Base-by-base conservation (phyloP, 306 rosid species). In the Cyamopsis tetragonoloba region DNA sequence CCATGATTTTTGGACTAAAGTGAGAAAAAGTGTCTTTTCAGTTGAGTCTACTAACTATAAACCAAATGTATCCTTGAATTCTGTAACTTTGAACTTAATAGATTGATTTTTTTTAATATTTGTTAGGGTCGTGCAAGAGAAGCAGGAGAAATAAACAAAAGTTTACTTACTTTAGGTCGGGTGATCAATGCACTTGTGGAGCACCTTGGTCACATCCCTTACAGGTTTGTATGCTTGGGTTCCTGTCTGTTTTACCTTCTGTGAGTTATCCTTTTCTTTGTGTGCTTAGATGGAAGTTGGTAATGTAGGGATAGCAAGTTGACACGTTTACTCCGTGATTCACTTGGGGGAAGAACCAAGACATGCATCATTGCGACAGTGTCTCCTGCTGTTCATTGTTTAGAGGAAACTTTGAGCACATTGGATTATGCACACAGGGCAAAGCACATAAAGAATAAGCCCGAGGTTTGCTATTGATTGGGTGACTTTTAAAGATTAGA, bases 291-390 rank as follows among this genome's bases (percentile, higher is more conserved):
- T 9, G 27, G 26, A 43, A 57, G 31, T 70, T 62, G 71, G 58
- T 60, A 74, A 72, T 41, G n/a, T 67, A 95, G 99, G 91, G 99
- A 95, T 82, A 95, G 99, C 83, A 95, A 95, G 80, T 83, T 95
- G 57, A 95, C 99, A 0, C 85, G 99, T 54, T 83, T 95, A 82
- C 92, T 95, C 47, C 97, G 99, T 19, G 99, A 95, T 77, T 95
- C 99, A 27, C 97, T 95, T 73, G 99, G 99, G 0, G 99, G 99
- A 65, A 86, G 99, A 86, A 95, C 99, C 58, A 95, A 90, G 79
- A 95, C 99, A 6, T 95, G 99, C 72, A 95, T 95, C 78, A 95
- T 95, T 65, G 97, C 99, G 2, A 90, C 99, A 14, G 99, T 95
- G 41, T 95, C 99, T 10, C 99, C 99, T 0, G 99, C 97, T 47